Percentiles rank a stretch among this genome's conserved stretches.
Evolutionary conservation across 352 stramenopile genomes (phyloP).

Genomic region (Pythium graminicola): DNA sequence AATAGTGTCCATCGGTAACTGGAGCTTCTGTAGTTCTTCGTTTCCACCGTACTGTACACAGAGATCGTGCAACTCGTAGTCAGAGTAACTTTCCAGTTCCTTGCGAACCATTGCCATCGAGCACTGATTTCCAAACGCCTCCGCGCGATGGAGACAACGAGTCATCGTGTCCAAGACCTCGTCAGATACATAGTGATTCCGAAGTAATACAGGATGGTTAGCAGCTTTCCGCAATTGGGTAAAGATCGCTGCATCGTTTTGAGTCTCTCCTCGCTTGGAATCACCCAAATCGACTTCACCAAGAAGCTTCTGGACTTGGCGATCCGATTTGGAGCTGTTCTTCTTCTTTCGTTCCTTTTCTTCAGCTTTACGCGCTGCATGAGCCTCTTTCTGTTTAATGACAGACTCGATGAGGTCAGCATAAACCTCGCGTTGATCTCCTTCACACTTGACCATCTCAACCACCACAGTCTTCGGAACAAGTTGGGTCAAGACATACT

Average conservation of each 20-base stretch:
- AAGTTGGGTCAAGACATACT: conserved; percentile 92
- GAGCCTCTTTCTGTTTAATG: conserved; percentile 51
- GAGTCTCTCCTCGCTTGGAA: conserved; percentile 16
- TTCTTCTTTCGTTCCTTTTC: conserved; percentile 58
- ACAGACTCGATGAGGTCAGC: conserved; percentile 59
- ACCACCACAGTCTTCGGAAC: conserved; percentile 80
- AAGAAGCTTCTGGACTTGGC: conserved; percentile 43
- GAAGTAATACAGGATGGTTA: conserved; percentile 95
- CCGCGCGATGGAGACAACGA: conserved; percentile 63
- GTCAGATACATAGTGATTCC: conserved; percentile 67
- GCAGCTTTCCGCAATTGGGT: conserved; percentile 95
- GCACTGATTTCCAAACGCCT: conserved; percentile 83
- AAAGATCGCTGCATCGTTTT: conserved; percentile 80
- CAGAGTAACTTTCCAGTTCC: conserved; percentile 91
- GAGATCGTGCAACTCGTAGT: conserved; percentile 95
- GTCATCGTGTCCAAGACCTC: conserved; percentile 79
- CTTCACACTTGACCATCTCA: conserved; percentile 75
- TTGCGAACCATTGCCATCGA: conserved; percentile 80
- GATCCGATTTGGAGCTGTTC: conserved; percentile 37
- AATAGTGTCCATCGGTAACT: conserved; percentile 83
- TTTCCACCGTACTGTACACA: conserved; percentile 84
- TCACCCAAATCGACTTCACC: conserved; percentile 15
- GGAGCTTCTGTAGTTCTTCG: conserved; percentile 75
- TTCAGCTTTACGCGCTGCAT: conserved; percentile 35
- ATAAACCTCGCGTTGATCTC: conserved; percentile 85